phyloP scores from a whole-genome alignment of 257 asterid species.

The Solanum neorickii region DNA sequence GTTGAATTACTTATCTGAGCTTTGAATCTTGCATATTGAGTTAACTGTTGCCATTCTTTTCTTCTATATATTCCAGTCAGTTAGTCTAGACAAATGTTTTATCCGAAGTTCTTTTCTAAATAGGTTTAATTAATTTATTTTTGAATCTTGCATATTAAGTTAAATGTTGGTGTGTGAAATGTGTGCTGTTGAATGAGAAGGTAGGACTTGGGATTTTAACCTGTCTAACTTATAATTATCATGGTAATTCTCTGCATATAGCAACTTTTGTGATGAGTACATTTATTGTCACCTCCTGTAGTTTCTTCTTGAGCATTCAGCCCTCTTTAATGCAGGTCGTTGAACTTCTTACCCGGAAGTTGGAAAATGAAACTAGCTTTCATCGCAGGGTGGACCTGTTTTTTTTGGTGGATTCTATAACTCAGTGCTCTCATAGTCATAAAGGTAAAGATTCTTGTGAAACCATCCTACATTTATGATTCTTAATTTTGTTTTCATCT shows the following conservation, averaged over 20 bases:
- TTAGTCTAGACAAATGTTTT: neutral
- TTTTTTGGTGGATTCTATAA: constrained; percentile 90
- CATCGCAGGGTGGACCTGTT: constrained; percentile 87
- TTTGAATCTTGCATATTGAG: neutral
- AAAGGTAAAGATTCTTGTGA: constrained; percentile 41
- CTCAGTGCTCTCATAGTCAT: constrained; percentile 94
- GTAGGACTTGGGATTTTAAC: neutral
- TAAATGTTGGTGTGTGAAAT: neutral
- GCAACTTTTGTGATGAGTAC: neutral
- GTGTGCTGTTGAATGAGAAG: neutral
- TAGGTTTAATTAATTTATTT: neutral
- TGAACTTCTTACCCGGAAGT: constrained; percentile 75
- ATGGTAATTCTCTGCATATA: neutral
- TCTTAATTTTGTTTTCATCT: neutral
- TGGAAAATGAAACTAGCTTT: constrained; percentile 67
- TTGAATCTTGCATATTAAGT: neutral
- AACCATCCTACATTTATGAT: neutral
- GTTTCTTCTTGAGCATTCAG: neutral
- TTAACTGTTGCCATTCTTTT: neutral
- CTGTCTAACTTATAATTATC: neutral
- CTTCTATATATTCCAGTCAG: neutral
- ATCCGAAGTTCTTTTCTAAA: neutral
- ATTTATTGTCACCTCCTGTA: neutral
- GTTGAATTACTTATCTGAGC: neutral
- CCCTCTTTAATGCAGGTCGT: constrained; percentile 52